Evolutionary conservation across 1,139 yeast species (phyloP), one percentile per base, ranked within the genome.

Genomic region (Geotrichum histeridarum): DNA sequence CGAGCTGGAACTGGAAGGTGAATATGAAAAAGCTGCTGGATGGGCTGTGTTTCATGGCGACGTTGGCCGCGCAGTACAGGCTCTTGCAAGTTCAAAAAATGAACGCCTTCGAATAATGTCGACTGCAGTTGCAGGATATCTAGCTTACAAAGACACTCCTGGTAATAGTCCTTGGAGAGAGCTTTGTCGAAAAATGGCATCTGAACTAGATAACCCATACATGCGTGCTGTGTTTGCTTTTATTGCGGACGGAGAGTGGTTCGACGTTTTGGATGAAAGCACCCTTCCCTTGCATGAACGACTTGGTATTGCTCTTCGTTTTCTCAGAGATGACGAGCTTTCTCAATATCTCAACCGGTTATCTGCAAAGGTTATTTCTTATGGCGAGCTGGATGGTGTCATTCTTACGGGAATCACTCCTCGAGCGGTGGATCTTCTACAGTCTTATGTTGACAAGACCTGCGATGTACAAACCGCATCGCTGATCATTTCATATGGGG

Each of bases 41-140:
- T 89, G 96, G 96, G 97, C 98, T 0, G 93, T 90, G 0, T 93
- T 93, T 69, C 94, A 89, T 67, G 96, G 96, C 1, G 87, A 90
- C 67, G 86, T 93, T 1, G 79, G 81, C 4, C 78, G 83, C 55
- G 96, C 97, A 0, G 86, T 91, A 8, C 82, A 81, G 36, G 84
- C 89, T 11, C 73, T 93, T 54, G 74, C 77, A 1, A 68, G 69
- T 17, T 79, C 89, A 2, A 78, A 79, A 50, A 80, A 78, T 54
- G 86, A 83, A 62, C 73, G 85, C 51, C 75, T 88, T 48, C 71
- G 86, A 50, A 76, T 93, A 49, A 90, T 93, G 78, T 89, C 96
- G 0, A 86, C 98, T 0, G 98, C 98, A 0, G 88, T 93, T 38
- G 94, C 97, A 0, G 97, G 97, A 0, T 91, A 89, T 66, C 74